A percentile compares a stretch with the other conserved stretches of the same genome.
Evolutionary conservation across 176 grass and related monocot species (phyloP).

Genomic region (Chrysopogon serrulatus): DNA sequence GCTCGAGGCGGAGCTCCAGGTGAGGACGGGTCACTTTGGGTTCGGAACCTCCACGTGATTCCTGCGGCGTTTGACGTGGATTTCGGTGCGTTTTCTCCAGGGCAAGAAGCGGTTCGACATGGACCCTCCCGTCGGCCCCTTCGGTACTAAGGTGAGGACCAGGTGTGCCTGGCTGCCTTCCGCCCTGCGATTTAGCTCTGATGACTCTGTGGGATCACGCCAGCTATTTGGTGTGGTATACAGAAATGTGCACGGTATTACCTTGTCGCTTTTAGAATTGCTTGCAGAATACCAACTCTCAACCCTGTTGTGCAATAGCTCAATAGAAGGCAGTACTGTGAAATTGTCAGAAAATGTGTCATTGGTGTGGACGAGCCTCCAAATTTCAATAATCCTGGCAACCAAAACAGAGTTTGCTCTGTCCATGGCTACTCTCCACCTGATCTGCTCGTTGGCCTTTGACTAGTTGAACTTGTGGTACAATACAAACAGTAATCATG

Average conservation of each 20-base stretch:
- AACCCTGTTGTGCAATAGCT: no score
- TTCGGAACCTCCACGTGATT: not conserved
- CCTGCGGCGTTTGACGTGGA: not conserved
- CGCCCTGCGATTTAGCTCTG: not conserved
- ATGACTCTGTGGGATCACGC: not conserved
- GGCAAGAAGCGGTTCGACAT: slow-evolving; percentile 58
- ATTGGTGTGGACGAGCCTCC: no score
- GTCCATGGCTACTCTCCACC: not conserved
- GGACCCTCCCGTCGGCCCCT: slow-evolving; percentile 44
- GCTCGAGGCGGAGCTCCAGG: slow-evolving; percentile 41
- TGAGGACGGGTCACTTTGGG: not conserved
- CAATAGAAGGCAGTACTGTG: no score
- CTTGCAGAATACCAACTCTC: no score
- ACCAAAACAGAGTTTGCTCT: not conserved
- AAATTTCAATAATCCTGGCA: no score
- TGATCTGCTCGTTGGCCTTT: not conserved
- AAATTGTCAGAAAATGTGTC: no score
- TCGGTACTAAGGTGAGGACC: slow-evolving; percentile 59
- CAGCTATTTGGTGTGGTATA: not conserved
- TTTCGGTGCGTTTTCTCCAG: not conserved
- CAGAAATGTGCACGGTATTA: not conserved
- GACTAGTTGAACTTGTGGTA: not conserved
- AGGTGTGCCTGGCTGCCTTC: not conserved
- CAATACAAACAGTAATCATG: no score
- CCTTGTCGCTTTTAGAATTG: no score